Base-by-base conservation (phyloP, 2,329 filamentous ascomycete genomes). In the Thermochaetoides dissita region DNA sequence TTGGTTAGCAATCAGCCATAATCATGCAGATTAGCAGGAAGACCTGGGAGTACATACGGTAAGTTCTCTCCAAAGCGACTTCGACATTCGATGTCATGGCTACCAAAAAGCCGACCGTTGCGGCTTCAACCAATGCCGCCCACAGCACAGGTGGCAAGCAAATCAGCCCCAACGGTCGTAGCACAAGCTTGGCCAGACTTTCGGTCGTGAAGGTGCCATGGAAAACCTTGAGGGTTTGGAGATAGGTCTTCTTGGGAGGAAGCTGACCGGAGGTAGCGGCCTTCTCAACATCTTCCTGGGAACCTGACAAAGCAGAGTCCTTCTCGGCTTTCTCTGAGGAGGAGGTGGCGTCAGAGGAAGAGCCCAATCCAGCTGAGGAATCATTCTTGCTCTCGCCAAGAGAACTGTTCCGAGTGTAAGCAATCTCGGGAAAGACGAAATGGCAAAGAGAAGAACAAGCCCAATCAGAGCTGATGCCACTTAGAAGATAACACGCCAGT, bases 351-450 rank as follows among this genome's bases (percentile, higher is more conserved):
- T 30, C 44, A 39, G 8, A 30, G 34, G 47, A 47, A 11, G 51
- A 50, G 44, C 17, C 17, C 17, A 5, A 24, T 24, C 17, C 17
- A 24, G 17, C 17, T 24, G 17, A 24, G 17, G 17, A 24, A 5
- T 24, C 17, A 24, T 3, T 24, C 17, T 24, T 24, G 17, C 17
- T 24, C 17, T 24, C 17, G 17, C 17, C 17, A 24, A 24, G 17
- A 24, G 17, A 24, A 24, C 17, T 24, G 17, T 24, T 24, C 17
- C 68, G 60, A 36, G 52, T 55, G 51, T 64, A 76, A 7, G 64
- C 63, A 0, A 71, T 76, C 52, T 76, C 72, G 0, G 72, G 72
- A 40, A 76, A 69, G 6, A 68, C 68, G 43, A 76, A 65, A 71
- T 56, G 7, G 68, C 62, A 2, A 74, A 48, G 1, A 74, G 40